Base-by-base conservation (phyloP, 345 rosid genomes). In the Gossypium rotundifolium region DNA sequence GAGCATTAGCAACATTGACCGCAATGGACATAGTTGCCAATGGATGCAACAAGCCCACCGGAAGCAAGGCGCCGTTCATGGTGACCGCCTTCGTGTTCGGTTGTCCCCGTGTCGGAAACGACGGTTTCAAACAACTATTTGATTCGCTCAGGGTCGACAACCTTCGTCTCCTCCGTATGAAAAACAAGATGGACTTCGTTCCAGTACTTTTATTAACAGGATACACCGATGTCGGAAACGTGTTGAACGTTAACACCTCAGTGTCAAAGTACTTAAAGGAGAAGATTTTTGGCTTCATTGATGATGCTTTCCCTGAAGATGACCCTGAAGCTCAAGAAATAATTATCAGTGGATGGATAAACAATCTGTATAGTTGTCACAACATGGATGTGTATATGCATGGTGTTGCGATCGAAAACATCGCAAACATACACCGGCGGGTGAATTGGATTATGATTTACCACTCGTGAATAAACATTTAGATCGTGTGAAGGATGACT, bases 81-180 rank as follows among this genome's bases (percentile, higher is more conserved):
- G 97, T 89, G 65, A 87, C 88, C 7, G 89, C 86, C 58, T 73
- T 88, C 14, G 81, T 83, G 14, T 88, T 81, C 33, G 92, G 85
- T 11, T 79, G 94, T 76, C 97, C 94, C 10, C 87, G 86, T 52
- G 90, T 92, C 18, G 92, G 92, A 0, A 85, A 85, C 80, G 45
- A 83, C 2, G 75, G 74, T 65, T 93, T 87, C 73, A 66, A 75
- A 62, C 76, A 79, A 23, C 65, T 76, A 10, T 87, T 87, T 75
- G 66, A 80, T 0, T 65, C 79, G 52, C 80, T 79, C 8, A 5
- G 57, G 3, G 57, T 0, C 51, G 73, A 81, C 66, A 82, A 85
- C 69, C 87, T 90, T 16, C 84, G 82, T 58, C 84, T 79, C 9
- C 70, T 92, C 46, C 83, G 88, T 0, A 45, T 86, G 12, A 80